These are phyloP conservation scores for Alternaria ethzedia DNA, from an alignment of 2,329 filamentous ascomycete genomes.

Conservation along the genomic window DNA sequence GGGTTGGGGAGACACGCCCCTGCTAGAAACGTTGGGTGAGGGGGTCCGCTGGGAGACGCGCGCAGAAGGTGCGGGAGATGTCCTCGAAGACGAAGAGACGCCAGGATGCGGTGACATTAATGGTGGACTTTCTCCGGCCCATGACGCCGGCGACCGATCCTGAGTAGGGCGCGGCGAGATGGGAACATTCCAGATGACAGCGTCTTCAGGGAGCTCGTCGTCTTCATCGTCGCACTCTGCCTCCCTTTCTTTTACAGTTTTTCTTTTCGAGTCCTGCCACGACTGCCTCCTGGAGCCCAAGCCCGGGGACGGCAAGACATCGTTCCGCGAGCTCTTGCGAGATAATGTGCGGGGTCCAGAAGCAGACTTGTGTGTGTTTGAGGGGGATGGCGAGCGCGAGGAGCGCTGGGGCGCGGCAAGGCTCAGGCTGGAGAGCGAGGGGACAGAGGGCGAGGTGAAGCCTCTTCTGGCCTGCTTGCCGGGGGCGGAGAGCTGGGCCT, in stretches of 20 bases:
- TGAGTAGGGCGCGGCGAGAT: constrained; percentile 67
- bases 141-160: constrained; percentile 48
- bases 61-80: constrained; percentile 32
- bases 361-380: constrained; percentile 32
- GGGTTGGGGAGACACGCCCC: constrained; percentile 32
- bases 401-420: constrained; percentile 41
- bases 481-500: constrained; percentile 47
- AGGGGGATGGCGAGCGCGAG: constrained; percentile 47
- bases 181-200: constrained; percentile 81
- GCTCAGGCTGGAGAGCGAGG: constrained; percentile 39
- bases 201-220: constrained; percentile 76
- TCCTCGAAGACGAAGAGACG: constrained; percentile 27
- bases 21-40: constrained; percentile 25
- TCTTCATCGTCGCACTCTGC: constrained; percentile 76
- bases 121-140: constrained; percentile 37
- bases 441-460: constrained; percentile 49
- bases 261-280: constrained; percentile 72
- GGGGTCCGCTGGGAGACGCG: constrained; percentile 24
- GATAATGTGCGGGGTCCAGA: constrained; percentile 41
- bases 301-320: constrained; percentile 37
- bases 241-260: constrained; percentile 73
- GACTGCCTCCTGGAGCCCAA: constrained; percentile 53
- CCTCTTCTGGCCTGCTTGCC: constrained; percentile 49
- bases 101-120: constrained; percentile 31
- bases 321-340: constrained; percentile 41